A percentile compares a stretch with the other conserved stretches of the same genome.
Conservation (phyloP, 1,284 basidiomycete genomes). For the Earliella scabrosa region DNA sequence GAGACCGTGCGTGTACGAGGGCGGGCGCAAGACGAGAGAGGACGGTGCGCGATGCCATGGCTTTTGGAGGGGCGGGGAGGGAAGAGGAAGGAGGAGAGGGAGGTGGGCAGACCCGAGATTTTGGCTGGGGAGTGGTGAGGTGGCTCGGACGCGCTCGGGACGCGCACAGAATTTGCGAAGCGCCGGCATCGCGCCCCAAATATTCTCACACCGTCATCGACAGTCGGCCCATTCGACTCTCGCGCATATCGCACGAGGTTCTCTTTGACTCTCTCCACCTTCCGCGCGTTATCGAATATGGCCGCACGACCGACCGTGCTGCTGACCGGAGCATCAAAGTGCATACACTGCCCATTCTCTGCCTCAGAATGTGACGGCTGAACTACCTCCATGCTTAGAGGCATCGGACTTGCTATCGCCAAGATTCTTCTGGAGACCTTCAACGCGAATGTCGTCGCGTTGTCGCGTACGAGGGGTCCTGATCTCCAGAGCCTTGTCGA, state of each 20-base stretch:
- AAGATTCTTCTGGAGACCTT: slow-evolving; percentile 64
- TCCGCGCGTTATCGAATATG: slow-evolving; percentile 23
- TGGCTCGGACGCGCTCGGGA: slow-evolving; percentile 35
- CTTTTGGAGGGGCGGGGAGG: slow-evolving; percentile 31
- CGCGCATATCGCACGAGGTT: slow-evolving; percentile 9
- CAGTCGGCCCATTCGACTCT: slow-evolving; percentile 13
- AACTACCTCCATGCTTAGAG: slow-evolving; percentile 52
- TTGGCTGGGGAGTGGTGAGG: slow-evolving; percentile 27
- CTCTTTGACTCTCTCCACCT: slow-evolving; percentile 7
- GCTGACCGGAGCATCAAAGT: slow-evolving; percentile 82
- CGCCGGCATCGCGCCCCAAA: slow-evolving; percentile 23
- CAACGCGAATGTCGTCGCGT: slow-evolving; percentile 69
- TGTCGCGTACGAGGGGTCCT: slow-evolving; percentile 71
- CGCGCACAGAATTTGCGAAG: slow-evolving; percentile 15
- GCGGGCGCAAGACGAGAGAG: slow-evolving; percentile 68
- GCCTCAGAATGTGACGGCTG: slow-evolving; percentile 11
- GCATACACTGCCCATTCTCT: slow-evolving; percentile 18
- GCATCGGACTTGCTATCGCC: slow-evolving; percentile 81
- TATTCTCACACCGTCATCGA: slow-evolving; percentile 17
- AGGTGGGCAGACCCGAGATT: slow-evolving; percentile 27
- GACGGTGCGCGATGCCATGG: slow-evolving; percentile 68
- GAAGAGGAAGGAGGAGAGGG: slow-evolving; percentile 33
- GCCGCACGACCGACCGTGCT: slow-evolving; percentile 54
- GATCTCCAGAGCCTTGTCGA: slow-evolving; percentile 62
- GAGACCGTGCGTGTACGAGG: slow-evolving; percentile 49